Evolutionary conservation across 2,329 filamentous ascomycete species (phyloP).

Genomic region (Massarina eburnea): DNA sequence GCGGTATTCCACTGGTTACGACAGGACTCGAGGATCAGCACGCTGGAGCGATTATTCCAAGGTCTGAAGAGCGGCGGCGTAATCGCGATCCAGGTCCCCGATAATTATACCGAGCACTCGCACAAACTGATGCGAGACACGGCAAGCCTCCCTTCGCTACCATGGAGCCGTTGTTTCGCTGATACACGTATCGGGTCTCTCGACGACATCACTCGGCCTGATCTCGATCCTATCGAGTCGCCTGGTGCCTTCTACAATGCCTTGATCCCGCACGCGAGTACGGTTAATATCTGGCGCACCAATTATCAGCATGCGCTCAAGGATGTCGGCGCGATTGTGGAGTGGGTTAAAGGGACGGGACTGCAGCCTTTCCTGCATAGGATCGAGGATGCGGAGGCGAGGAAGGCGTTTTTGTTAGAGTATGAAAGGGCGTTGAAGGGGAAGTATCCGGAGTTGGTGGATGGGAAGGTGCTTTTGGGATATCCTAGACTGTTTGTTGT

Average conservation of each 20-base stretch:
- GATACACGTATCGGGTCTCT: conserved; percentile 19
- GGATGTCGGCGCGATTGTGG: conserved; percentile 54
- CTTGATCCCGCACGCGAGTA: conserved; percentile 40
- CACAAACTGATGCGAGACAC: conserved; percentile 55
- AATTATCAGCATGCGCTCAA: conserved; percentile 56
- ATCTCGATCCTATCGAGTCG: conserved; percentile 53
- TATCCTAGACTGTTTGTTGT: conserved; percentile 62
- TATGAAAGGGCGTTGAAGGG: conserved; percentile 51
- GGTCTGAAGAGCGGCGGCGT: conserved; percentile 49
- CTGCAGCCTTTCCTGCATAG: conserved; percentile 58
- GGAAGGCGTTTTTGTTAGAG: conserved; percentile 47
- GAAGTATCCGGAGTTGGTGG: conserved; percentile 48
- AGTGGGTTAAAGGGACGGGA: conserved; percentile 63
- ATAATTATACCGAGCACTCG: conserved; percentile 54
- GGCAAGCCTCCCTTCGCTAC: conserved; percentile 27
- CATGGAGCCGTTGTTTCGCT: conserved; percentile 44
- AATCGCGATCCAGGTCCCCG: conserved; percentile 57
- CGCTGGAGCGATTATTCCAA: conserved; percentile 49
- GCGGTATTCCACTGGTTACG: conserved; percentile 63
- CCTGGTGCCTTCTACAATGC: conserved; percentile 53
- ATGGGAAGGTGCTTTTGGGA: conserved; percentile 58
- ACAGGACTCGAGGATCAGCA: conserved; percentile 45
- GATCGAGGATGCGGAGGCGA: conserved; percentile 43
- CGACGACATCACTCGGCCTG: conserved; percentile 24
- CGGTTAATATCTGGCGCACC: conserved; percentile 59